phyloP scores from a whole-genome alignment of 495 filamentous ascomycete genomes.

The Penicillium diatomitis region DNA sequence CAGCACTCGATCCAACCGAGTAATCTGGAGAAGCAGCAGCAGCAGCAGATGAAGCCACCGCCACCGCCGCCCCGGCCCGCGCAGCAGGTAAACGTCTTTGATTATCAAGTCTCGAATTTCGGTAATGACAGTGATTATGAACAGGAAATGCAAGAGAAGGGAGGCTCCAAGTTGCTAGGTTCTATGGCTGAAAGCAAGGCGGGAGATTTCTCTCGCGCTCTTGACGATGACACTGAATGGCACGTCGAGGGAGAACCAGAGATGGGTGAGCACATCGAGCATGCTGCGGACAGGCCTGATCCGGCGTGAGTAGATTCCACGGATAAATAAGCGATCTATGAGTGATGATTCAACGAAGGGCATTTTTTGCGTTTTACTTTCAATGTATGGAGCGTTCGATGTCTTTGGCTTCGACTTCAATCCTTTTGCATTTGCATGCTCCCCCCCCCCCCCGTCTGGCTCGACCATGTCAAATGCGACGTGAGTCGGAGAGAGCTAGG shows the following conservation, averaged over 20 bases:
- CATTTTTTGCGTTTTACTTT: slow-evolving; percentile 1
- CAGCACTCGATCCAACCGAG: not conserved
- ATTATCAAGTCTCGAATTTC: slow-evolving; percentile 32
- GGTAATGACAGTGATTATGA: slow-evolving; percentile 16
- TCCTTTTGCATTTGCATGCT: too few relatives aligned
- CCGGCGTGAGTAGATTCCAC: too few relatives aligned
- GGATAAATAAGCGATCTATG: not conserved
- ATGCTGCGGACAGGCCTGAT: not conserved
- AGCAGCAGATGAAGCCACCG: slow-evolving; percentile 1
- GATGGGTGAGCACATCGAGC: slow-evolving; percentile 10
- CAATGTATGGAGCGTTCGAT: not conserved
- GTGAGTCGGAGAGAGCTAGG: too few relatives aligned
- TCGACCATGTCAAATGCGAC: too few relatives aligned
- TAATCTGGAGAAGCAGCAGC: not conserved
- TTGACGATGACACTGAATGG: slow-evolving; percentile 8
- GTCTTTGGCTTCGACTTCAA: not conserved
- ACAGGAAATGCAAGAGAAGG: slow-evolving; percentile 35
- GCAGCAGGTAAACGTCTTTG: slow-evolving; percentile 30
- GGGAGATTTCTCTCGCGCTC: not conserved
- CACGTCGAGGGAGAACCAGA: slow-evolving; percentile 8
- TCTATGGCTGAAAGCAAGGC: slow-evolving; percentile 4
- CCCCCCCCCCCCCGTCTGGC: too few relatives aligned
- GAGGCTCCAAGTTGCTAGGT: slow-evolving; percentile 16
- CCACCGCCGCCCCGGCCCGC: slow-evolving; percentile 8
- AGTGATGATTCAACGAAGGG: slow-evolving; percentile 13